Percentiles rank a stretch among this genome's conserved stretches.
Conservation (phyloP, 805 yeast species). For the Saccharomycopsis vini region DNA sequence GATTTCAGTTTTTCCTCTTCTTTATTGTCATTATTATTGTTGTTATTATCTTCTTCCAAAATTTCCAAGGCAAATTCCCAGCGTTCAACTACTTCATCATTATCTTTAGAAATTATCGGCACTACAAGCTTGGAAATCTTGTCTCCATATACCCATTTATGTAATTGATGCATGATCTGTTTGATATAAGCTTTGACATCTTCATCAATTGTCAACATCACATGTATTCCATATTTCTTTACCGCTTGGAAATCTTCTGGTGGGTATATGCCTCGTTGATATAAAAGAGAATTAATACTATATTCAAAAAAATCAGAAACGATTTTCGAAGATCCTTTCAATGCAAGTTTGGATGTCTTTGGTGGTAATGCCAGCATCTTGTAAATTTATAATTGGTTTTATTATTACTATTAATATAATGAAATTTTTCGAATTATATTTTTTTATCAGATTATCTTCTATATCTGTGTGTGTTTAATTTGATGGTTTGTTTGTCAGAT, state of each 20-base stretch:
- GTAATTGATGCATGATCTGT: slow-evolving; percentile 59
- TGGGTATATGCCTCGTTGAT: slow-evolving; percentile 86
- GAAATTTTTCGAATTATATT: too few relatives aligned
- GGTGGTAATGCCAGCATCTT: too few relatives aligned
- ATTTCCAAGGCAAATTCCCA: slow-evolving; percentile 76
- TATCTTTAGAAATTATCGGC: slow-evolving; percentile 60
- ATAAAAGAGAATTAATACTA: slow-evolving; percentile 70
- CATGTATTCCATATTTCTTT: slow-evolving; percentile 67
- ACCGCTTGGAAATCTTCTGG: slow-evolving; percentile 74
- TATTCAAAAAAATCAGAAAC: slow-evolving; percentile 81
- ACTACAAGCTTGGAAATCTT: slow-evolving; percentile 60
- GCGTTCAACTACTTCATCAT: slow-evolving; percentile 63
- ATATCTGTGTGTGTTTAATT: too few relatives aligned
- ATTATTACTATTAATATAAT: too few relatives aligned
- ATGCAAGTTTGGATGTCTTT: slow-evolving; percentile 49
- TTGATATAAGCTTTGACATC: slow-evolving; percentile 65
- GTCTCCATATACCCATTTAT: slow-evolving; percentile 65
- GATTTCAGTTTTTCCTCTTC: too few relatives aligned
- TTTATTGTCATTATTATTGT: slow-evolving; percentile 2
- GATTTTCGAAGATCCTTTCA: slow-evolving; percentile 69
- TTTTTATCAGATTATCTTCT: too few relatives aligned
- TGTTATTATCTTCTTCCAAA: slow-evolving; percentile 1
- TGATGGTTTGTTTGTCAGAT: too few relatives aligned
- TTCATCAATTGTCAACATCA: slow-evolving; percentile 64
- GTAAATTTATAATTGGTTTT: too few relatives aligned